Base-by-base conservation (phyloP, 331 rosid species). In the Arachis monticola region DNA sequence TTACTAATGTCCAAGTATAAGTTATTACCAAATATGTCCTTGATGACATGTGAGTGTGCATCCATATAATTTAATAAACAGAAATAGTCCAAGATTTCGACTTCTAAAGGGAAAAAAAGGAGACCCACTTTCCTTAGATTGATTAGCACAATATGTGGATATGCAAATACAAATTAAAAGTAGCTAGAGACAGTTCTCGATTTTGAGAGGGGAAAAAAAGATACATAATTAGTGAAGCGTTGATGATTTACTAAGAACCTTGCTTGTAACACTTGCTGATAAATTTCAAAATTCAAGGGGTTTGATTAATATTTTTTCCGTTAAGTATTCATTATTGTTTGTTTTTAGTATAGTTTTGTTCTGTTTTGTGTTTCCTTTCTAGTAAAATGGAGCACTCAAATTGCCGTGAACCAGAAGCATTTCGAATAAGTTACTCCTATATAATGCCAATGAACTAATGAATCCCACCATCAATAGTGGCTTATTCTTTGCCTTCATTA, bases 81-180 rank as follows among this genome's bases (percentile, higher is more conserved):
- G 35, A 58, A 9, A 63, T 1, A 40, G 50, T n/a, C 51, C 12
- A 63, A 13, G 68, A 63, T 63, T 11, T 38, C 27, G 0, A 41
- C 50, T 41, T 63, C 8, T 30, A 40, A 31, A 63, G 11, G n/a
- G n/a, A n/a, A 63, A 10, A 13, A 61, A 63, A 13, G n/a, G n/a
- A 10, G 27, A 40, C 48, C 66, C 27, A 61, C 67, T 35, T 58
- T 8, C 45, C 2, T 1, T 7, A 60, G 17, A 31, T n/a, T 32
- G 65, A 60, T 11, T 6, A 40, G 31, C 68, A 40, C 50, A 63
- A 63, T 40, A 6, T 38, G 68, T 12, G 50, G 32, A 63, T 63
- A 55, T 13, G 32, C 63, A 47, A 47, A 13, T n/a, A 27, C 30
- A 1, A 12, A 8, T 27, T 4, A 35, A 35, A 35, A 35, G 38